Evolutionary conservation across 2,329 filamentous ascomycete genomes (phyloP), one percentile per base, ranked within the genome.

Genomic region (Paradendryphiella salina): DNA sequence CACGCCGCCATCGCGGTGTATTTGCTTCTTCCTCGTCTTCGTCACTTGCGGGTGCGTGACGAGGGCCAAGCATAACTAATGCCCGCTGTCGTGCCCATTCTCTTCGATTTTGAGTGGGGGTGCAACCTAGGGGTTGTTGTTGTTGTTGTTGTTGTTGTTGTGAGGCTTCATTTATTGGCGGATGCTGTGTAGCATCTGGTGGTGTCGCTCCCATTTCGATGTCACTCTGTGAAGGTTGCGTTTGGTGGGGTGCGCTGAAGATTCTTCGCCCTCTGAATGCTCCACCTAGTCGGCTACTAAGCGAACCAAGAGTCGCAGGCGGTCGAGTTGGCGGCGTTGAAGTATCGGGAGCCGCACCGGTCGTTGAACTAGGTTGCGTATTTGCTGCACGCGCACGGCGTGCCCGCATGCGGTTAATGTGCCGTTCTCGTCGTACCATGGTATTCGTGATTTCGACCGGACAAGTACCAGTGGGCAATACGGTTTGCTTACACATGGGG

Each of bases 401-500:
- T 46, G 83, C 80, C 37, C 86, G 78, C 40, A 88, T 71, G 28
- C 80, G 78, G 21, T 87, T 77, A 10, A 90, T 76, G 18, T 87
- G 82, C 13, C 88, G 81, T 73, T 96, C 91, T 32, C 89, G 83
- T 15, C 89, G 85, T 5, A 95, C 91, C 88, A 96, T 96, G 13
- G 82, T 81, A 62, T 96, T 94, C 4, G 90, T 95, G 21, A 71
- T 70, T 1, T 50, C 55, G 0, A 77, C 75, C 0, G 78, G 76
- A 54, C 77, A 79, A 44, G 74, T 80, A 14, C 79, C 89, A 76
- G 61, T 70, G 64, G 92, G 91, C 1, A 96, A 75, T 64, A 92
- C 89, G 41, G 83, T 89, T 54, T 86, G 83, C 71, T 96, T 96
- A 78, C 94, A 99, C 62, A 96, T 79, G 0, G 94, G 93, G 66